Percentiles rank a stretch among this genome's conserved stretches.
Conservation (phyloP, 2,329 filamentous ascomycete species). For the Colletotrichum destructivum region DNA sequence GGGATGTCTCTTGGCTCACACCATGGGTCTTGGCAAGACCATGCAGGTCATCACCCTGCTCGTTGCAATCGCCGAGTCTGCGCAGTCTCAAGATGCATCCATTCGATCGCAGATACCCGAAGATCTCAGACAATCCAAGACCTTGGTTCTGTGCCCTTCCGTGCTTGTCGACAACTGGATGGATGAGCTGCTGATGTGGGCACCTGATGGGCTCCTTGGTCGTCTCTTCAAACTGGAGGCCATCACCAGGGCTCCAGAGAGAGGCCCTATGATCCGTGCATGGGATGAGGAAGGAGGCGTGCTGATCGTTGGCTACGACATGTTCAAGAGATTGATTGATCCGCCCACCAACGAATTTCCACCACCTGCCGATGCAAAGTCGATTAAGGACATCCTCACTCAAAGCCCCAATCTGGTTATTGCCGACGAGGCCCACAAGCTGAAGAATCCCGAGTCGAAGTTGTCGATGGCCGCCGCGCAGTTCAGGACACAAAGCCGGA, state of each 20-base stretch:
- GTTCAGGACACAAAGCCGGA: slow-evolving; percentile 79
- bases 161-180: slow-evolving; percentile 85
- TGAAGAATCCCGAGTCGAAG: slow-evolving; percentile 77
- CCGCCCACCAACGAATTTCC: slow-evolving; percentile 49
- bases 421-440: slow-evolving; percentile 86
- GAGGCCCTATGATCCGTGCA: slow-evolving; percentile 61
- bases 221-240: slow-evolving; percentile 69
- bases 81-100: slow-evolving; percentile 68
- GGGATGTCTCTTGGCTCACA: slow-evolving; percentile 88
- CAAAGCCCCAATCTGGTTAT: slow-evolving; percentile 80
- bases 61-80: slow-evolving; percentile 78
- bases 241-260: slow-evolving; percentile 51
- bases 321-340: slow-evolving; percentile 67
- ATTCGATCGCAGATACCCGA: slow-evolving; percentile 78
- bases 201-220: slow-evolving; percentile 69
- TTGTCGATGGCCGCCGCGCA: slow-evolving; percentile 67
- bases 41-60: slow-evolving; percentile 93
- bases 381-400: slow-evolving; percentile 63
- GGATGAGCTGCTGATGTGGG: slow-evolving; percentile 83
- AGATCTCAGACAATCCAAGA: slow-evolving; percentile 73
- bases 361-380: slow-evolving; percentile 16
- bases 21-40: slow-evolving; percentile 94
- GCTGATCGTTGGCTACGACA: slow-evolving; percentile 81
- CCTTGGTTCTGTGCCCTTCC: slow-evolving; percentile 83
- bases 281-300: slow-evolving; percentile 81